A percentile compares a stretch with the other conserved stretches of the same genome.
These are phyloP conservation scores for Chlamydomonas schloesseri DNA, from an alignment of 139 green algal species.

Conservation along the genomic window DNA sequence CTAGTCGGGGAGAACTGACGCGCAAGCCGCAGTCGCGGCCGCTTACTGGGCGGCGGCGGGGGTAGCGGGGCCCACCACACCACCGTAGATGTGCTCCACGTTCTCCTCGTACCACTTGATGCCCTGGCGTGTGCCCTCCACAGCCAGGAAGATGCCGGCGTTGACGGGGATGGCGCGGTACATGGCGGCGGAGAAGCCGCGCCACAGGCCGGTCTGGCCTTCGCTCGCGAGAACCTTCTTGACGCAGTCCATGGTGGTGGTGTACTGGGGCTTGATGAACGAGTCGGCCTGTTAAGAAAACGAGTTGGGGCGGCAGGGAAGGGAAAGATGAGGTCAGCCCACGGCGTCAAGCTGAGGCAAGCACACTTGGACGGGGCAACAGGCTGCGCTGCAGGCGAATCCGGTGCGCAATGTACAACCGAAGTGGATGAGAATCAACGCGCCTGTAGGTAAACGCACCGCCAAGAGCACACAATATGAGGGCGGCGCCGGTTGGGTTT, in stretches of 20 bases:
- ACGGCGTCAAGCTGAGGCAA: not conserved
- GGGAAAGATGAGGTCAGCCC: not conserved
- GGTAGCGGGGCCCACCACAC: constrained; percentile 4
- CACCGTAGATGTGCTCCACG: constrained; percentile 25
- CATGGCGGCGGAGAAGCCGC: constrained; percentile 58
- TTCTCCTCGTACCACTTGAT: constrained; percentile 53
- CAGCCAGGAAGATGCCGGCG: constrained; percentile 64
- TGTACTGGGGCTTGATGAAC: constrained; percentile 59
- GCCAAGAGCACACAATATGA: too few relatives aligned
- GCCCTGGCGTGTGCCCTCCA: constrained; percentile 55
- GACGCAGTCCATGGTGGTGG: constrained; percentile 55
- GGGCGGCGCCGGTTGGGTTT: too few relatives aligned
- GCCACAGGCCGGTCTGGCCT: constrained; percentile 55
- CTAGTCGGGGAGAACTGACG: too few relatives aligned
- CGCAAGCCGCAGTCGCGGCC: too few relatives aligned
- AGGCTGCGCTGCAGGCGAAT: too few relatives aligned
- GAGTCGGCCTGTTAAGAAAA: constrained; percentile 30
- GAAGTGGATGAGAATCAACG: too few relatives aligned
- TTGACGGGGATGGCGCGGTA: constrained; percentile 65
- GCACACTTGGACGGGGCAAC: not conserved
- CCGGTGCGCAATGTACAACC: too few relatives aligned
- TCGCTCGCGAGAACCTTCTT: constrained; percentile 39
- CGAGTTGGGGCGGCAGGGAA: not conserved
- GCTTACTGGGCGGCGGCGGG: not conserved
- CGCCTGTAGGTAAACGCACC: too few relatives aligned